These are phyloP conservation scores for Ascochyta clinopodiicola DNA, from an alignment of 2,329 filamentous ascomycete genomes.

Conservation along the genomic window DNA sequence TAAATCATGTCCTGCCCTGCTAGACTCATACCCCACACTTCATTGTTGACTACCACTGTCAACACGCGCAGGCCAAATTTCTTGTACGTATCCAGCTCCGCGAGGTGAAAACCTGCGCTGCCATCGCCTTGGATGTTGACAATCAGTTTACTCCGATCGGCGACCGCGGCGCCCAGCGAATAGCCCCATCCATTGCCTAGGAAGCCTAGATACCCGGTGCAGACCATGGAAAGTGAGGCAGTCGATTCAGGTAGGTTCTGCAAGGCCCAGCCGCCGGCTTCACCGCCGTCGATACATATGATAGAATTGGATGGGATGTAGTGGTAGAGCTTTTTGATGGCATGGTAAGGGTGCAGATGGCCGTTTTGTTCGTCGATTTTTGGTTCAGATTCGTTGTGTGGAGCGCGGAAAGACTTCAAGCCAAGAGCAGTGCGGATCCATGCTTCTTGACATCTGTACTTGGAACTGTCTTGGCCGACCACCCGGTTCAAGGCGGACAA, in stretches of 20 bases:
- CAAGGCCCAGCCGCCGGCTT: slow-evolving; percentile 47
- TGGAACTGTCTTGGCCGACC: slow-evolving; percentile 11
- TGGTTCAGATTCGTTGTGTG: slow-evolving; percentile 33
- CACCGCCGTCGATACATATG: slow-evolving; percentile 52
- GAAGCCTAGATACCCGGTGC: slow-evolving; percentile 53
- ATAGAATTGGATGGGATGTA: slow-evolving; percentile 46
- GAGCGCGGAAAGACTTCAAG: slow-evolving; percentile 27
- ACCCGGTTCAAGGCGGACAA: slow-evolving; percentile 34
- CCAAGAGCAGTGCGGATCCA: slow-evolving; percentile 37
- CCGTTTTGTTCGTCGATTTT: slow-evolving; percentile 34
- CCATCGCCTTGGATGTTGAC: slow-evolving; percentile 57
- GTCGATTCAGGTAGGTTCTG: slow-evolving; percentile 36
- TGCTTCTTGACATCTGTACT: slow-evolving; percentile 25
- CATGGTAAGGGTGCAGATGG: slow-evolving; percentile 54
- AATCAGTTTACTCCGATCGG: slow-evolving; percentile 47
- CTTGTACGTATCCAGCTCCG: slow-evolving; percentile 55
- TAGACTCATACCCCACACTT: slow-evolving; percentile 54
- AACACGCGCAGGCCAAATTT: slow-evolving; percentile 51
- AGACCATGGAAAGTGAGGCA: slow-evolving; percentile 32
- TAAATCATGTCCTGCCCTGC: slow-evolving; percentile 56
- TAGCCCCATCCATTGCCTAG: slow-evolving; percentile 58
- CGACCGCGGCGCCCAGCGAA: slow-evolving; percentile 52
- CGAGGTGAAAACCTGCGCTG: slow-evolving; percentile 55
- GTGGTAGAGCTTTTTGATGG: slow-evolving; percentile 48
- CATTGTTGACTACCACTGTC: slow-evolving; percentile 55